phyloP scores from a whole-genome alignment of 2,329 filamentous ascomycete genomes.

The Hymenotorrendiella dingleyae region DNA sequence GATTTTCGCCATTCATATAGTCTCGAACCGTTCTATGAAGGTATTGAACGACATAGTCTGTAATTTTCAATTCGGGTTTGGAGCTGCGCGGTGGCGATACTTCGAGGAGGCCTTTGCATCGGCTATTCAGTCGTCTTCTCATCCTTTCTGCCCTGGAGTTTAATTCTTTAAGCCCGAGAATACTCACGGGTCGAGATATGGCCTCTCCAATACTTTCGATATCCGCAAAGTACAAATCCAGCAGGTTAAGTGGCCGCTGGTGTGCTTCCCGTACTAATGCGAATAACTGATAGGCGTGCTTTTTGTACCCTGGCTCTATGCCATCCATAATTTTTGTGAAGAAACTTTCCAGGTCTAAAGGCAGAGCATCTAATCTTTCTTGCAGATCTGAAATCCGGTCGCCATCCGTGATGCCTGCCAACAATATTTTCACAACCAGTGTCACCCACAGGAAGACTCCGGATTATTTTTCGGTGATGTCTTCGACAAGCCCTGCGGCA shows the following conservation, averaged over 20 bases:
- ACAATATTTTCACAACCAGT: slow-evolving; percentile 4
- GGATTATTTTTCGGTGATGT: slow-evolving; percentile 1
- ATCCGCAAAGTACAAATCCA: slow-evolving; percentile 8
- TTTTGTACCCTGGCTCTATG: slow-evolving; percentile 11
- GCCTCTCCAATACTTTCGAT: slow-evolving; percentile 3
- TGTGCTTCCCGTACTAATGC: neutral
- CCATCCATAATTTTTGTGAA: slow-evolving; percentile 10
- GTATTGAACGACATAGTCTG: too few relatives aligned
- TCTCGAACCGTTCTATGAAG: too few relatives aligned
- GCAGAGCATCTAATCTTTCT: slow-evolving; percentile 2
- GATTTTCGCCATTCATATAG: too few relatives aligned
- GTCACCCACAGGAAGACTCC: slow-evolving; percentile 13
- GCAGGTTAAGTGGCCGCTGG: slow-evolving; percentile 1
- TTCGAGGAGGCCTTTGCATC: slow-evolving; percentile 15
- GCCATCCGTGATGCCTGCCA: slow-evolving; percentile 1
- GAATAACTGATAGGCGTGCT: slow-evolving; percentile 11
- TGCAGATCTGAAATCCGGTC: slow-evolving; percentile 9
- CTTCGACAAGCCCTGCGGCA: neutral
- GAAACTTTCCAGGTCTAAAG: slow-evolving; percentile 5
- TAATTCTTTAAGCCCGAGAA: slow-evolving; percentile 1
- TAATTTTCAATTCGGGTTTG: too few relatives aligned
- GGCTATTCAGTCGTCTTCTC: slow-evolving; percentile 8
- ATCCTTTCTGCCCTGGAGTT: slow-evolving; percentile 2
- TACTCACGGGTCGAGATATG: neutral
- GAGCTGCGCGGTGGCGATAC: too few relatives aligned